Base-by-base conservation (phyloP, 768 basidiomycete species). In the Boletus pseudo-olivaceus region DNA sequence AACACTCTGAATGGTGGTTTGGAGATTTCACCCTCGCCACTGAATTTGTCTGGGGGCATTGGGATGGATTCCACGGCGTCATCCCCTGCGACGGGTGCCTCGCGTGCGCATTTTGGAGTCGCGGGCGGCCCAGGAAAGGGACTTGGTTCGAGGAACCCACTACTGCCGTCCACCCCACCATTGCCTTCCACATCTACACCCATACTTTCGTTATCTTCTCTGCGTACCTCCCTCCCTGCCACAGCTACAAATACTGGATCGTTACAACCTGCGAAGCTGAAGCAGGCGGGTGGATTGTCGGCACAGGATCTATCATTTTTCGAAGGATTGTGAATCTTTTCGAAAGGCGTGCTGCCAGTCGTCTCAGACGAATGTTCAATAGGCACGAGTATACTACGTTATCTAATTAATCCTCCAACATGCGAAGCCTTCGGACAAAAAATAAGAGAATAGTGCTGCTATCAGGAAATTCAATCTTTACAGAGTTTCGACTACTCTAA, bases 261-360 rank as follows among this genome's bases (percentile, higher is more conserved):
- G 35, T 52, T 55, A 19, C 59, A 60, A 26, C 23, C 56, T 14
- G 33, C 52, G 26, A 58, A 67, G 45, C 57, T 68, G 42, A 65
- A 45, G 50, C 60, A 59, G 64, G 70, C 62, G n/a, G 82, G 83
- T 12, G 87, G 85, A 5, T 68, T 93, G 47, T 88, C 86, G 4
- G 90, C 89, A 3, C 88, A 90, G 70, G 92, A 93, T 77, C 67
- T 93, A 48, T 90, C 86, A 17, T 93, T 94, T 69, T 94, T 93
- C 66, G 91, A 93, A 71, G 87, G 88, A 34, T 63, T 87, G 32
- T 89, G 67, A 68, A 35, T 40, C 3, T 38, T 9, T 23, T 32
- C 17, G 33, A 6, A 32, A 26, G 9, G 17, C 8, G 7, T 4
- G 20, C 30, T 41, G 20, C n/a, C n/a, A n/a, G n/a, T 11, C 15